Base-by-base conservation (phyloP, 2,329 filamentous ascomycete species). In the Fusarium devonianum region DNA sequence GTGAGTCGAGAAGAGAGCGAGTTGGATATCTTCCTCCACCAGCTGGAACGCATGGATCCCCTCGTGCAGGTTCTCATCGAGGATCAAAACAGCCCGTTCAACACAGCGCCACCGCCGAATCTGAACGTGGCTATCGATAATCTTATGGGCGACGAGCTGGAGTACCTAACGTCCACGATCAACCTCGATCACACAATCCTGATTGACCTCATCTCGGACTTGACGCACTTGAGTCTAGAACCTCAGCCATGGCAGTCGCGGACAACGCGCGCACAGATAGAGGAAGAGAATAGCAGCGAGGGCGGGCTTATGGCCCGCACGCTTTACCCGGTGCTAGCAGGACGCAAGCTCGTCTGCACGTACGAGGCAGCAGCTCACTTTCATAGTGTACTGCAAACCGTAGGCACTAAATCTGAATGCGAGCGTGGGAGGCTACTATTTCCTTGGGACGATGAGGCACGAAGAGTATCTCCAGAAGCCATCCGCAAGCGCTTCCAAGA, bases 131-230 rank as follows among this genome's bases (percentile, higher is more conserved):
- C 70, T 14, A 53, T 74, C 7, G 33, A 47, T 5, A 69, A 67
- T 11, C 61, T 75, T 2, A 43, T 72, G 7, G 61, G 66, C 3
- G 53, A 71, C 42, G 65, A 69, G 32, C 55, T 70, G 11, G 64
- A 58, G 12, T 60, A 63, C 7, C 69, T 75, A 13, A 73, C 73
- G 4, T 13, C 55, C 1, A 72, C 69, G 4, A 47, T 76, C 14
- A 76, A 75, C 49, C 62, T 76, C 41, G 73, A 76, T 32, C 73
- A 75, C 44, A 74, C 73, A 5, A 67, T 75, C 29, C 69, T 76
- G 11, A 69, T 75, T 29, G 70, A 73, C 30, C 63, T 76, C 19
- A 67, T 72, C 23, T 75, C 73, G 1, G 73, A 76, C 39, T 63
- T 75, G 10, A 75, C 72, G 1, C 73, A 76, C 28, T 48, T 62